phyloP scores from a whole-genome alignment of 1,139 yeast genomes.

The Wickerhamiella pararugosa region DNA sequence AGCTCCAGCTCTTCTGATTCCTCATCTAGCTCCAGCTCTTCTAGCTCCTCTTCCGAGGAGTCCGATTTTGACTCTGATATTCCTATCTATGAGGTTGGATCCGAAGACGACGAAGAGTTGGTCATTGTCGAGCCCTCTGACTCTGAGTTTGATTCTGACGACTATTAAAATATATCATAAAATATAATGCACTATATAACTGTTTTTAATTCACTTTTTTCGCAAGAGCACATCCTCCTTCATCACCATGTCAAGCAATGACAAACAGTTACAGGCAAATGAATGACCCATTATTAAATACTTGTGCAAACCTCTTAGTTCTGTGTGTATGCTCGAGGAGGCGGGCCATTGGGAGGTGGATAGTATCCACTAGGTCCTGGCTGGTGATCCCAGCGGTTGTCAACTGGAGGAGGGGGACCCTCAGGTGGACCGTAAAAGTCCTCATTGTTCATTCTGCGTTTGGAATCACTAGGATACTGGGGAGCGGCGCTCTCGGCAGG shows the following conservation, averaged over 20 bases:
- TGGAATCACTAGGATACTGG: background rate
- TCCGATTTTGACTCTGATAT: conserved; percentile 23
- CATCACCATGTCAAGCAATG: too few species aligned
- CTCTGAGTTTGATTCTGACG: conserved; percentile 3
- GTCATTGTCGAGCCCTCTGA: conserved; percentile 7
- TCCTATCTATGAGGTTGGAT: conserved; percentile 12
- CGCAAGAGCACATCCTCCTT: too few species aligned
- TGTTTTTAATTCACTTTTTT: background rate
- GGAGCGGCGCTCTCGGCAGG: background rate
- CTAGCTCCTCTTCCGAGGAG: background rate
- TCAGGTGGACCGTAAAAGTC: conserved; percentile 4
- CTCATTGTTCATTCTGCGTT: background rate
- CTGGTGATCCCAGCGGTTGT: too few species aligned
- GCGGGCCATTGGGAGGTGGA: background rate
- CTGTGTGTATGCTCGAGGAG: background rate
- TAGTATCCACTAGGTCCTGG: background rate
- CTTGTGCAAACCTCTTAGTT: too few species aligned
- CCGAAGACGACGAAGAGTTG: conserved; percentile 15
- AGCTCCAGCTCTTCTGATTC: conserved; percentile 2
- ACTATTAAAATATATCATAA: too few species aligned
- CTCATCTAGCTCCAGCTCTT: conserved; percentile 6
- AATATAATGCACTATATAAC: background rate
- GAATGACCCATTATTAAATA: background rate
- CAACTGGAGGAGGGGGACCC: conserved; percentile 2
- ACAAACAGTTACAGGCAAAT: too few species aligned